Evolutionary conservation across 2,329 filamentous ascomycete genomes (phyloP), one percentile per base, ranked within the genome.

Genomic region (Colletotrichum higginsianum): DNA sequence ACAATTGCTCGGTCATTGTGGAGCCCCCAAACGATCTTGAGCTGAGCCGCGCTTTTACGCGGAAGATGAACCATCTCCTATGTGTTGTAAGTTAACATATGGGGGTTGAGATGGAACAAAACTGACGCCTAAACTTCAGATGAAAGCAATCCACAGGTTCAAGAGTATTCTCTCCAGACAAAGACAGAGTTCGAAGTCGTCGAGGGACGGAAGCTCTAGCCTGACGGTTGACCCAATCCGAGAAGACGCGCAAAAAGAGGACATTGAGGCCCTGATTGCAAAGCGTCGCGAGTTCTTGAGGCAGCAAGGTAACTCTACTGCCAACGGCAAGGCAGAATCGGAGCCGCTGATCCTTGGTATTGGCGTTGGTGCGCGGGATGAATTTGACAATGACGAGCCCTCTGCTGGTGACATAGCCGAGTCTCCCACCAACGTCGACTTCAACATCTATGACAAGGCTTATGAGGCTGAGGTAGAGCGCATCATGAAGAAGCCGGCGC

Each of bases 91-190:
- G 84, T 80, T n/a, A 42, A 61, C 55, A 23, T 44, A 52, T 46
- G 30, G 23, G 11, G 26, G n/a, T 40, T 30, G 50, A 23, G n/a
- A 58, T 18, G n/a, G 26, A 26, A 21, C n/a, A 26, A 42, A 38
- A 67, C n/a, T 63, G 30, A 60, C 70, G 75, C 26, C 16, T 38
- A 8, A 15, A 44, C 21, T 44, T 40, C 74, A 94, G 92, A 93
- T 98, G 86, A 96, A 94, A 89, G 96, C 95, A 4, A 96, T 97
- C 50, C 91, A 92, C 74, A 93, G 93, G 69, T 98, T 98, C 85
- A 98, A 97, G 80, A 85, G 88, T 61, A 86, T 97, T 11, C 83
- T 96, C n/a, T 77, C 75, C 2, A 79, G 74, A 38, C 77, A 75
- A 23, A 71, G 71, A 61, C 40, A 63, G 67, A 46, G 62, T 58